Percentiles rank a stretch among this genome's conserved stretches.
Evolutionary conservation across 2,329 filamentous ascomycete genomes (phyloP).

Genomic region (Ilyonectria sp.): DNA sequence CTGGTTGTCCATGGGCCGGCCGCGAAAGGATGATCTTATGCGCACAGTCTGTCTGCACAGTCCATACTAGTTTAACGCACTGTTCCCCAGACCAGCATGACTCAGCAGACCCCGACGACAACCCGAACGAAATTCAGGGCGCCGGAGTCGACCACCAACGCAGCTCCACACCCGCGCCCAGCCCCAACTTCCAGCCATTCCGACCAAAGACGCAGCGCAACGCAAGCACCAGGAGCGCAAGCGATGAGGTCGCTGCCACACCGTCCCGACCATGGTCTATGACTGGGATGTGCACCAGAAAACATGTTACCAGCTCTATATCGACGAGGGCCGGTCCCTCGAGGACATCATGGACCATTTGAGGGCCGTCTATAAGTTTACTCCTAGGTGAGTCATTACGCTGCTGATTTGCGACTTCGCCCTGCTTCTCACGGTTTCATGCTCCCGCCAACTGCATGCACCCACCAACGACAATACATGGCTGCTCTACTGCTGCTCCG

Average conservation of each 20-base stretch:
- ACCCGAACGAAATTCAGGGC: constrained; percentile 35
- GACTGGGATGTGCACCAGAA: constrained; percentile 62
- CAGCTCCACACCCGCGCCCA: constrained; percentile 44
- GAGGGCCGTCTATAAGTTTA: constrained; percentile 75
- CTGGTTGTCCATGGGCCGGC: not conserved
- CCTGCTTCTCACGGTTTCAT: constrained; percentile 1
- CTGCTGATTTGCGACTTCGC: not conserved
- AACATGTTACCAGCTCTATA: constrained; percentile 75
- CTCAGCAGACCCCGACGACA: constrained; percentile 31
- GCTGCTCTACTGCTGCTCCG: not conserved
- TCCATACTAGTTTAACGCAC: not conserved
- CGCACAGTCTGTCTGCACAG: not conserved
- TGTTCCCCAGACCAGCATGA: constrained; percentile 15
- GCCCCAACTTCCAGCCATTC: constrained; percentile 34
- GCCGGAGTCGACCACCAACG: constrained; percentile 48
- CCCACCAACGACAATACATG: constrained; percentile 7
- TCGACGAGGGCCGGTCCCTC: constrained; percentile 80
- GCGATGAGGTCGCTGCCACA: constrained; percentile 35
- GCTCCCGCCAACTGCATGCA: not conserved
- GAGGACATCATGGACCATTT: constrained; percentile 83
- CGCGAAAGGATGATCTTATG: not conserved
- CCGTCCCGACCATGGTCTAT: constrained; percentile 59
- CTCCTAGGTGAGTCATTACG: constrained; percentile 74
- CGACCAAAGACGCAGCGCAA: constrained; percentile 46
- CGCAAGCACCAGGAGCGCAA: constrained; percentile 16